A percentile compares a stretch with the other conserved stretches of the same genome.
These are phyloP conservation scores for Penicillium psychrosexuale DNA, from an alignment of 2,329 filamentous ascomycete genomes.

Conservation along the genomic window DNA sequence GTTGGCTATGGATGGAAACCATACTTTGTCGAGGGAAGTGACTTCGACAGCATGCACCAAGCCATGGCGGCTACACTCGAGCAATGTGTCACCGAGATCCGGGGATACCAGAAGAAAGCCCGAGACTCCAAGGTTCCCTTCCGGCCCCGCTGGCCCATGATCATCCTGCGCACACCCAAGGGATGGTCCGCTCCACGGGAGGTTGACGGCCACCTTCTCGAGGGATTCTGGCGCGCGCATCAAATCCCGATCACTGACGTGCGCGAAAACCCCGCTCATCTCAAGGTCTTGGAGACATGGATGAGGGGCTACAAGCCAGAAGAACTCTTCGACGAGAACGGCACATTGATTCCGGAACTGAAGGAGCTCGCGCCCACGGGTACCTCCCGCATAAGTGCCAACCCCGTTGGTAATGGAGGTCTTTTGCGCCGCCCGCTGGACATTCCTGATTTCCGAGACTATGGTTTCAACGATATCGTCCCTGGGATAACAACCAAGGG, in stretches of 20 bases:
- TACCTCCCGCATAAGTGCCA: slow-evolving; percentile 70
- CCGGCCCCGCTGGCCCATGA: slow-evolving; percentile 74
- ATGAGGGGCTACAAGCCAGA: slow-evolving; percentile 75
- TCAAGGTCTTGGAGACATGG: slow-evolving; percentile 70
- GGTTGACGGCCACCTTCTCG: slow-evolving; percentile 66
- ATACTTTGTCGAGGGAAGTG: slow-evolving; percentile 75
- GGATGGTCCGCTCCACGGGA: slow-evolving; percentile 76
- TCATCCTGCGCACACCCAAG: slow-evolving; percentile 72
- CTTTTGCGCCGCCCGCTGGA: slow-evolving; percentile 63
- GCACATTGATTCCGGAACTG: slow-evolving; percentile 62
- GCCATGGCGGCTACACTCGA: slow-evolving; percentile 77
- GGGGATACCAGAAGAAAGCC: slow-evolving; percentile 66
- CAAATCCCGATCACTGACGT: slow-evolving; percentile 74
- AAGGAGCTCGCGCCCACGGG: slow-evolving; percentile 64
- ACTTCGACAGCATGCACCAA: slow-evolving; percentile 72
- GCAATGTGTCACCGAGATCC: slow-evolving; percentile 67
- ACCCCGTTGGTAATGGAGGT: slow-evolving; percentile 72
- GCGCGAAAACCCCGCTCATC: slow-evolving; percentile 60
- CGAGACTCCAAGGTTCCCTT: slow-evolving; percentile 67
- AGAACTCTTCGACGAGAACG: slow-evolving; percentile 63
- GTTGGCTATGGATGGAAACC: slow-evolving; percentile 74
- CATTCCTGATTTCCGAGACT: slow-evolving; percentile 68
- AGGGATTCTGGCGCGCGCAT: slow-evolving; percentile 76
- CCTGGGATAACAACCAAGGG: slow-evolving; percentile 56
- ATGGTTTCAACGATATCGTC: slow-evolving; percentile 60